Percentiles rank a stretch among this genome's conserved stretches.
Conservation (phyloP, 2,329 filamentous ascomycete species). For the Calonectria pauciramosa region DNA sequence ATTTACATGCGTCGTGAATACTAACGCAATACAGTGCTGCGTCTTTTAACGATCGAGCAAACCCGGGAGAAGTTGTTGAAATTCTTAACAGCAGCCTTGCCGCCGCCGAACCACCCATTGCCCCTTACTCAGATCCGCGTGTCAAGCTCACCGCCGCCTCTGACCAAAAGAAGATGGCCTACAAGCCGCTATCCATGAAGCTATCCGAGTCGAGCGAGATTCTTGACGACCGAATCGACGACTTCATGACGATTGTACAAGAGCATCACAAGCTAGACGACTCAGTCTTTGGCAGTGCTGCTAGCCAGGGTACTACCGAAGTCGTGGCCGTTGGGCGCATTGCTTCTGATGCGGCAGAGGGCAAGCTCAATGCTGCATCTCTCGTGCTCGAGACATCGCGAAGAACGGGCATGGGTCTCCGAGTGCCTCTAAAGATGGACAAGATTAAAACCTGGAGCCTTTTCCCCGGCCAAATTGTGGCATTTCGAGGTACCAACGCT, state of each 20-base stretch:
- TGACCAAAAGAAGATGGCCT: conserved; percentile 90
- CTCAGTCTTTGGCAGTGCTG: conserved; percentile 87
- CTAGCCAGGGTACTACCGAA: conserved; percentile 85
- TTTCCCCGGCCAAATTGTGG: conserved; percentile 95
- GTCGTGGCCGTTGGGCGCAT: conserved; percentile 93
- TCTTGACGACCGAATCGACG: conserved; percentile 94
- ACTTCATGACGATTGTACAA: conserved; percentile 82
- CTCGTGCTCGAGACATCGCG: conserved; percentile 91
- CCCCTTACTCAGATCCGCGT: conserved; percentile 80
- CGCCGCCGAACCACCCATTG: conserved; percentile 76
- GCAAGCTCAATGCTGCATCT: conserved; percentile 87
- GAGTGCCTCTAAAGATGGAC: conserved; percentile 84
- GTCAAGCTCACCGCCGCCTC: conserved; percentile 89
- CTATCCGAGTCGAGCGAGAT: conserved; percentile 92
- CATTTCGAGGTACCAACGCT: conserved; percentile 87
- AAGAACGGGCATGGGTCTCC: conserved; percentile 83
- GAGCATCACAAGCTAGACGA: conserved; percentile 83
- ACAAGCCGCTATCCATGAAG: conserved; percentile 96
- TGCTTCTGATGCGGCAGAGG: conserved; percentile 87
- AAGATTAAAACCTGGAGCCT: conserved; percentile 80
- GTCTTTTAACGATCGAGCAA: conserved; percentile 79
- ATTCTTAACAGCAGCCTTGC: conserved; percentile 83
- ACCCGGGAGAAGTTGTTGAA: conserved; percentile 86
- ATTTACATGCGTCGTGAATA: neutral
- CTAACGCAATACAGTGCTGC: conserved; percentile 40